Evolutionary conservation across 495 filamentous ascomycete species (phyloP), one percentile per base, ranked within the genome.

Genomic region (Penicillium lividum): DNA sequence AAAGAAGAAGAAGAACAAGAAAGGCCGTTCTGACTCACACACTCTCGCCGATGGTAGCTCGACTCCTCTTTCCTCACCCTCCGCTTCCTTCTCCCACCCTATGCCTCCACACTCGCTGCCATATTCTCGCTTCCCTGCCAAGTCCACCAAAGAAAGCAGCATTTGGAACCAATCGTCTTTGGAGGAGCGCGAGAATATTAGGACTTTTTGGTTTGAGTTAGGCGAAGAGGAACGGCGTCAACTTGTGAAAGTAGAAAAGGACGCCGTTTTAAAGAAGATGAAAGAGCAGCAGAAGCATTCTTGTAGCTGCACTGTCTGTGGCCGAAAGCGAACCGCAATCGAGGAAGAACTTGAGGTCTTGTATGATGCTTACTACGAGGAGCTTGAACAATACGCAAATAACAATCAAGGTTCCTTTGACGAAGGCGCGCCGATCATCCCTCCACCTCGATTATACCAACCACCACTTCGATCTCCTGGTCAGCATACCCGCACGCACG

Each of bases 211-310:
- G 94, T 81, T 99, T 34, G 92, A 91, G n/a, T 74, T 99, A 28
- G 91, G 91, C 56, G 95, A 99, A 70, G 89, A 92, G 45, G 93
- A 99, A 58, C 86, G 94, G 51, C 91, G 93, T 60, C 91, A 90
- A 5, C 78, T 99, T 40, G 93, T 99, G 60, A 97, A 96, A 72
- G 92, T 99, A 10, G 94, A 99, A 75, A 99, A 99, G 70, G 92
- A 98, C 75, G 94, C 95, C 6, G 94, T 99, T 1, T 74, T 99
- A 52, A 90, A 90, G 63, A 99, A 99, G 77, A 99, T 99, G 94
- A 98, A 99, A 77, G 95, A 99, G 72, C 94, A 99, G 74, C 94
- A 99, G 72, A 98, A 97, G 73, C 94, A 98, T 68, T 98, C 94
- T 4, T 99, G 94, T 76, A 97, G 92, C 68, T 99, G 94, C 66